These are phyloP conservation scores for Pelargonium citronellum DNA, from an alignment of 441 rosid genomes.

Conservation along the genomic window DNA sequence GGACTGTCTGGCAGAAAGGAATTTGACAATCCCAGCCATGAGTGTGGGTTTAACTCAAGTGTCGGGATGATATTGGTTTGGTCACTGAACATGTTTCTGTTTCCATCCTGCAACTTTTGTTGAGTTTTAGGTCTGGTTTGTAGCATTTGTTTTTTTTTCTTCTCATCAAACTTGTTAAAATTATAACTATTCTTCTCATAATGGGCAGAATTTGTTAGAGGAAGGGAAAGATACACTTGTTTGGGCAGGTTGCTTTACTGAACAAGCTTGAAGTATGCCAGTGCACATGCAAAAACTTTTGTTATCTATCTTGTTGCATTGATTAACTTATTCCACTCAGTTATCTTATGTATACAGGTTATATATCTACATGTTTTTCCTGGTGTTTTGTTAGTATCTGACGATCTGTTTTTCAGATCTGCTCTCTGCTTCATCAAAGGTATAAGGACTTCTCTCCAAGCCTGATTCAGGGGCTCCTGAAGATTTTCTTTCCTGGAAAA, in stretches of 20 bases:
- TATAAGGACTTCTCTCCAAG: conserved; percentile 87
- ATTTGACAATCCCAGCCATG: too few relatives aligned
- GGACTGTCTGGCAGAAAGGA: too few relatives aligned
- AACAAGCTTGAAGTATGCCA: neutral
- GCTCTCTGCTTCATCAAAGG: conserved; percentile 95
- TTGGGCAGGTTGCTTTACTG: neutral
- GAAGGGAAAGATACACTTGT: neutral
- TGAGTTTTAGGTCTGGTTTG: neutral
- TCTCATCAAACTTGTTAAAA: neutral
- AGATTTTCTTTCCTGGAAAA: conserved; percentile 90
- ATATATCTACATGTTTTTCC: conserved; percentile 3
- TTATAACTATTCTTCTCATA: neutral
- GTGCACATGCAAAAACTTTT: neutral
- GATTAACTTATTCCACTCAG: neutral
- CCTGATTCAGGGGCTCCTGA: conserved; percentile 76
- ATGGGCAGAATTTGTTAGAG: neutral
- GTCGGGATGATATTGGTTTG: neutral
- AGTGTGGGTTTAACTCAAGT: too few relatives aligned
- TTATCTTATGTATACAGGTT: neutral
- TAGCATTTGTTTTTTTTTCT: neutral
- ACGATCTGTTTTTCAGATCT: conserved; percentile 48
- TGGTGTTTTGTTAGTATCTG: conserved; percentile 27
- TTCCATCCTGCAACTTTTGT: neutral
- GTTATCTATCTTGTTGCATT: neutral
- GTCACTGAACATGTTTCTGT: neutral